phyloP scores from a whole-genome alignment of 2,329 filamentous ascomycete genomes.

The Colletotrichum chrysophilum region DNA sequence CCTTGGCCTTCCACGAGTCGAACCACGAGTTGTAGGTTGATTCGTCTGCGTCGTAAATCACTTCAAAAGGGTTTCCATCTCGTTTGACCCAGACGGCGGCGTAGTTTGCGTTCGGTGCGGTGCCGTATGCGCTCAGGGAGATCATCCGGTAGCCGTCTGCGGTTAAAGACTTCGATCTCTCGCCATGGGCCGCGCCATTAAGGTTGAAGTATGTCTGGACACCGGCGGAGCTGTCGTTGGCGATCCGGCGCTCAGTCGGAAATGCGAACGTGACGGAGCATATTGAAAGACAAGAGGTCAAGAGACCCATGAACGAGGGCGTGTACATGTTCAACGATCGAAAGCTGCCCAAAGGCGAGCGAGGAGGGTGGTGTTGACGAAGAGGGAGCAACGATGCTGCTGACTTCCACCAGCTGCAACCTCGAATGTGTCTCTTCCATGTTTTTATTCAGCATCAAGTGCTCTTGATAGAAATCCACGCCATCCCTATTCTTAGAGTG shows the following conservation, averaged over 20 bases:
- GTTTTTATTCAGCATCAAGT: neutral
- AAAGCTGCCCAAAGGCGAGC: neutral
- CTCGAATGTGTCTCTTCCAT: neutral
- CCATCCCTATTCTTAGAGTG: neutral
- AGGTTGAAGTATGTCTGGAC: slow-evolving; percentile 7
- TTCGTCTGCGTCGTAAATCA: slow-evolving; percentile 12
- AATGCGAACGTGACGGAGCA: neutral
- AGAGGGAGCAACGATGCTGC: neutral
- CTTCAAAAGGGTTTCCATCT: neutral
- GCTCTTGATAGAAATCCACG: neutral
- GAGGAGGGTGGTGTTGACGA: neutral
- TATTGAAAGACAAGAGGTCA: slow-evolving; percentile 6
- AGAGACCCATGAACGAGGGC: neutral
- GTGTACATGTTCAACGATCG: neutral
- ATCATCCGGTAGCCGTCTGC: slow-evolving; percentile 16
- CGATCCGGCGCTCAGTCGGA: neutral
- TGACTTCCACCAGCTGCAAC: neutral
- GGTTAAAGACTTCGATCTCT: neutral
- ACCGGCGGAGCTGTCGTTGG: neutral
- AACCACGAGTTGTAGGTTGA: slow-evolving; percentile 15
- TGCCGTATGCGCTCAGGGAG: slow-evolving; percentile 23
- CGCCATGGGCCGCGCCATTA: neutral
- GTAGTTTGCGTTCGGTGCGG: neutral
- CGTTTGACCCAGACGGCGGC: slow-evolving; percentile 19
- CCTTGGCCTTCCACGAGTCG: slow-evolving; percentile 1